Evolutionary conservation across 2,329 filamentous ascomycete species (phyloP), one percentile per base, ranked within the genome.

Genomic region (Aspergillus latus): DNA sequence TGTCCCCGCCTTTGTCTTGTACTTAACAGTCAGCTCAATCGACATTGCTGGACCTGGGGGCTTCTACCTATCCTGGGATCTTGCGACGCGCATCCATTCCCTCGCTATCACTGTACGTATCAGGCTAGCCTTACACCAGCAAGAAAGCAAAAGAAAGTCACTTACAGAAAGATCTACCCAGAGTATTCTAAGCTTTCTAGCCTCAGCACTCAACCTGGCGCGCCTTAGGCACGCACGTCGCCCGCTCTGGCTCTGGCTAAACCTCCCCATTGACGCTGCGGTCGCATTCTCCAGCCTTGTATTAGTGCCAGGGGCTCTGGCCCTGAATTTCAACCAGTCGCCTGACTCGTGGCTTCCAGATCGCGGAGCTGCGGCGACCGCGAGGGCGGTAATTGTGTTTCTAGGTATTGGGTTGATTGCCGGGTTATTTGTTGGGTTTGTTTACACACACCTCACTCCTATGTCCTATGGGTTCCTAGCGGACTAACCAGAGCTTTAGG

Each of bases 341-440:
- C 54, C 54, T 5, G 21, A 40, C n/a, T 53, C 45, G 21, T 52
- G 49, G 54, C 44, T 52, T 29, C 54, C 49, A 7, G 54, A 57
- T 49, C 15, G 28, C 8, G 21, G n/a, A 13, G 43, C 45, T 21
- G 49, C 30, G n/a, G 13, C 36, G 15, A 43, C 42, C n/a, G 49
- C 54, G 5, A 43, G 4, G 6, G 39, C 45, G 2, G 49, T 52
- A 10, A 28, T 45, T 42, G 43, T 52, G 30, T 28, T 57, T 10
- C 16, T 52, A 16, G 49, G 30, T 15, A 9, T 57, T 36, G 49
- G 49, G 13, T 29, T 52, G 39, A 16, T 47, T 29, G 48, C 40
- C 4, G 43, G 49, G 6, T 29, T 52, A 5, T 8, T 37, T 34
- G 49, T 44, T 11, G 54, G 49, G 54, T 57, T 15, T 49, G 54